phyloP scores from a whole-genome alignment of 2,329 filamentous ascomycete species.

The Colletotrichum lupini region DNA sequence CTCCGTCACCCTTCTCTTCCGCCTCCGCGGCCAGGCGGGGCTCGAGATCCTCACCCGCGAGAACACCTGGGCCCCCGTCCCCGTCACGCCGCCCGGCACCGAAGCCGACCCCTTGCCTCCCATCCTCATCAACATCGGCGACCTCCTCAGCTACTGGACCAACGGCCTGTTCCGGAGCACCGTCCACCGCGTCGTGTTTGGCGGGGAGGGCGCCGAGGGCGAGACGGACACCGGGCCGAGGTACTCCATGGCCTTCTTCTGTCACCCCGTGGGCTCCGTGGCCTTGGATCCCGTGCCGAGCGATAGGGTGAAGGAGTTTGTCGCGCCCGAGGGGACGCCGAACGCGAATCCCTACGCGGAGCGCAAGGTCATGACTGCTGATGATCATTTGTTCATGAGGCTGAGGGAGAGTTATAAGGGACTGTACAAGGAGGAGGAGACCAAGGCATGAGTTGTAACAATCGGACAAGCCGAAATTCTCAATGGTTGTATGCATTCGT shows the following conservation, averaged over 20 bases:
- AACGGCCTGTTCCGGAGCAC: slow-evolving; percentile 88
- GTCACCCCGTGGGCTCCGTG: slow-evolving; percentile 68
- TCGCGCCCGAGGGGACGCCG: slow-evolving; percentile 43
- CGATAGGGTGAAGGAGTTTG: slow-evolving; percentile 60
- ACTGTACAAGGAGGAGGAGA: slow-evolving; percentile 59
- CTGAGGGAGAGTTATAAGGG: slow-evolving; percentile 68
- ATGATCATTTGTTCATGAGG: slow-evolving; percentile 72
- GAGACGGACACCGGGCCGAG: slow-evolving; percentile 63
- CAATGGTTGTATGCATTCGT: neutral
- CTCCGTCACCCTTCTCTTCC: slow-evolving; percentile 81
- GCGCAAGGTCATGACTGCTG: slow-evolving; percentile 69
- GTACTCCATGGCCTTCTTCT: slow-evolving; percentile 77
- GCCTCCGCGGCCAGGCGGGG: slow-evolving; percentile 84
- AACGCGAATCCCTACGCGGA: slow-evolving; percentile 60
- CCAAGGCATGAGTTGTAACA: slow-evolving; percentile 8
- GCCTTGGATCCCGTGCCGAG: slow-evolving; percentile 70
- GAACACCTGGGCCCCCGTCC: slow-evolving; percentile 70
- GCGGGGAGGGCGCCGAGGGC: slow-evolving; percentile 42
- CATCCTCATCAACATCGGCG: slow-evolving; percentile 82
- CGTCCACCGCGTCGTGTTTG: slow-evolving; percentile 87
- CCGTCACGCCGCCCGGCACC: slow-evolving; percentile 71
- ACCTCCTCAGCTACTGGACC: slow-evolving; percentile 87
- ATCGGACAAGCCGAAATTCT: neutral
- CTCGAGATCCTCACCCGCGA: slow-evolving; percentile 80
- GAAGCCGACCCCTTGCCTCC: slow-evolving; percentile 72